These are phyloP conservation scores for Blastomyces parvus DNA, from an alignment of 2,329 filamentous ascomycete genomes.

Conservation along the genomic window DNA sequence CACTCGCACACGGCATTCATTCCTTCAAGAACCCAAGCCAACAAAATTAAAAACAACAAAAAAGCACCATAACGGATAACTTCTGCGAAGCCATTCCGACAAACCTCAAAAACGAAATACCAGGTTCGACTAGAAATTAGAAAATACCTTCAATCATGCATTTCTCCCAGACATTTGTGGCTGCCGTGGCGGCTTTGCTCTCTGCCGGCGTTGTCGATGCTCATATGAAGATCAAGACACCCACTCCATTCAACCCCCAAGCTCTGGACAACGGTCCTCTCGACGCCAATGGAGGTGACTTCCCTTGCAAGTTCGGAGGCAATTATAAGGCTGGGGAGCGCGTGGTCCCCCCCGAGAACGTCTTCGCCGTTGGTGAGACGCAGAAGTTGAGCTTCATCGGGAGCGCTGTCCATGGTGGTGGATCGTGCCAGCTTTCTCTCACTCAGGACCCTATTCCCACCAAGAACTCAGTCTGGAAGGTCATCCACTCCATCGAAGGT, in stretches of 20 bases:
- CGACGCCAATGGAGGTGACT: slow-evolving; percentile 51
- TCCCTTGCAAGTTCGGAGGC: slow-evolving; percentile 64
- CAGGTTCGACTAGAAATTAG: background rate
- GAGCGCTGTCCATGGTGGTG: slow-evolving; percentile 74
- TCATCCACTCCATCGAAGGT: slow-evolving; percentile 79
- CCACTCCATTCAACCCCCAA: slow-evolving; percentile 51
- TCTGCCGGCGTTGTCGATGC: slow-evolving; percentile 51
- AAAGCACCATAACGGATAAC: background rate
- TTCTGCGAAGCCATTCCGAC: slow-evolving; percentile 8
- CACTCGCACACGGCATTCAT: slow-evolving; percentile 1
- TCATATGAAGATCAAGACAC: slow-evolving; percentile 66
- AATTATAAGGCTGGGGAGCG: slow-evolving; percentile 30
- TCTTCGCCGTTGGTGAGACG: slow-evolving; percentile 53
- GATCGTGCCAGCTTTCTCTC: slow-evolving; percentile 81
- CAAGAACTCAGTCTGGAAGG: slow-evolving; percentile 64
- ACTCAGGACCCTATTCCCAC: slow-evolving; percentile 66
- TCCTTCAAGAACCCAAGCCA: slow-evolving; percentile 7
- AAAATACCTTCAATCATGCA: slow-evolving; percentile 19
- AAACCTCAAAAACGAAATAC: background rate
- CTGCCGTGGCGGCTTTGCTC: slow-evolving; percentile 42
- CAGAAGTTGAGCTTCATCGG: slow-evolving; percentile 59
- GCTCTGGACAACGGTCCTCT: slow-evolving; percentile 58
- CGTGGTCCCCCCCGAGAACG: slow-evolving; percentile 37
- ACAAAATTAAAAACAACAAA: background rate
- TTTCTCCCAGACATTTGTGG: slow-evolving; percentile 22